These are phyloP conservation scores for Hypoxylon fuscum DNA, from an alignment of 495 filamentous ascomycete species.

Conservation along the genomic window DNA sequence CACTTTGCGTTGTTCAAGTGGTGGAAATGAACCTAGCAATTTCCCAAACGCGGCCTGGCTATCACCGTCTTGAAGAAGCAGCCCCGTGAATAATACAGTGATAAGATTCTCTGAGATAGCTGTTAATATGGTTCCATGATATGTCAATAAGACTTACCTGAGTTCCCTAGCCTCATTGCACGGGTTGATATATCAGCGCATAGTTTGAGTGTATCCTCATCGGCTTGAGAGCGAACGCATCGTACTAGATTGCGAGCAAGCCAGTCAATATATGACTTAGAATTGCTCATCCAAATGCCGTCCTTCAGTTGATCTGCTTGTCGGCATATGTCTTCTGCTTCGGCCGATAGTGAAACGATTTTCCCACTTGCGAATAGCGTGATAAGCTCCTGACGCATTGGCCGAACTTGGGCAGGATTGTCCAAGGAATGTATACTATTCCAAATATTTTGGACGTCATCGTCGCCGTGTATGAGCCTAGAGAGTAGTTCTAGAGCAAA, in stretches of 20 bases:
- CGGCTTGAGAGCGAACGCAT: conserved; percentile 53
- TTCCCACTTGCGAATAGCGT: conserved; percentile 73
- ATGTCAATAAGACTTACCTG: conserved; percentile 59
- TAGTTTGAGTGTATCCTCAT: conserved; percentile 58
- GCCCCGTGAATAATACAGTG: conserved; percentile 54
- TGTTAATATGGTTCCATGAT: conserved; percentile 24
- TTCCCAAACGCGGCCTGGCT: conserved; percentile 44
- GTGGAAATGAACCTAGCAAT: conserved; percentile 59
- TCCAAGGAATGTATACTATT: conserved; percentile 13
- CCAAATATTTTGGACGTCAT: conserved; percentile 65
- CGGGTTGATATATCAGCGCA: conserved; percentile 70
- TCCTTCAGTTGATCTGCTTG: conserved; percentile 45
- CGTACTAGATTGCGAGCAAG: conserved; percentile 70
- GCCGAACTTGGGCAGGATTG: conserved; percentile 22
- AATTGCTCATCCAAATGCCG: conserved; percentile 71
- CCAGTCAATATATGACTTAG: conserved; percentile 74
- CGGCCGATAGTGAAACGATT: conserved; percentile 75
- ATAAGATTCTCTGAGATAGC: conserved; percentile 62
- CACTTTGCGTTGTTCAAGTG: conserved; percentile 66
- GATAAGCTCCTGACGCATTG: conserved; percentile 53
- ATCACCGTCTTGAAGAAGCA: conserved; percentile 55
- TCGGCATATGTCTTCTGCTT: conserved; percentile 68
- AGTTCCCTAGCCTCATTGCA: conserved; percentile 76
- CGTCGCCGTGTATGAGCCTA: conserved; percentile 62
- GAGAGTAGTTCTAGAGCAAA: conserved; percentile 47